phyloP scores from a whole-genome alignment of 2,329 filamentous ascomycete genomes.

The Tolypocladium ophioglossoides region DNA sequence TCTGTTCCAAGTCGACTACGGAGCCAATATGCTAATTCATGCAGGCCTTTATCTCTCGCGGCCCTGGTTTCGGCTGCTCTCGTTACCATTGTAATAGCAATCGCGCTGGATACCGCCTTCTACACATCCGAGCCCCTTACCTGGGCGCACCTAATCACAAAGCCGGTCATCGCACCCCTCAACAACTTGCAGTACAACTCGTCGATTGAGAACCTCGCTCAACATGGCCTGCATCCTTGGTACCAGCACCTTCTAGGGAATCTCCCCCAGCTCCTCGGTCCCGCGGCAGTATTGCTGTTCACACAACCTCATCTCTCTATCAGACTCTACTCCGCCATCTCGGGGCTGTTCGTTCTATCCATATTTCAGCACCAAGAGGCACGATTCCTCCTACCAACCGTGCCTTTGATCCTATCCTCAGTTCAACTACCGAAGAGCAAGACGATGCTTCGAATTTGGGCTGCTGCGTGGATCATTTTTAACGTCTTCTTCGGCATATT shows the following conservation, averaged over 20 bases:
- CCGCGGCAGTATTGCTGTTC: conserved; percentile 53
- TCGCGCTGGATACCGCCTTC: conserved; percentile 77
- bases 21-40: conserved; percentile 8
- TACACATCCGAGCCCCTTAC: conserved; percentile 56
- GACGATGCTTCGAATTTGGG: conserved; percentile 41
- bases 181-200: conserved; percentile 74
- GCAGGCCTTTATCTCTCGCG: conserved; percentile 48
- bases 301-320: conserved; percentile 45
- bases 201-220: conserved; percentile 55
- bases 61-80: conserved; percentile 55
- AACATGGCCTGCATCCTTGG: conserved; percentile 68
- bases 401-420: conserved; percentile 68
- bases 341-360: conserved; percentile 60
- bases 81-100: conserved; percentile 59
- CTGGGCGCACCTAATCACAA: conserved; percentile 51
- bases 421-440: conserved; percentile 52
- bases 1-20: not conserved
- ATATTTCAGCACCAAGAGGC: conserved; percentile 72
- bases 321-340: conserved; percentile 62
- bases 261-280: conserved; percentile 59
- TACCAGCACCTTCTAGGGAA: conserved; percentile 68
- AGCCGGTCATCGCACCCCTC: conserved; percentile 63
- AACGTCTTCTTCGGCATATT: conserved; percentile 57
- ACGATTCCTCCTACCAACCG: conserved; percentile 63
- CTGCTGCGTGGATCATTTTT: conserved; percentile 55